Percentiles rank a stretch among this genome's conserved stretches.
These are phyloP conservation scores for Paramecium bursaria DNA, from an alignment of 73 alveolate species.

Conservation along the genomic window DNA sequence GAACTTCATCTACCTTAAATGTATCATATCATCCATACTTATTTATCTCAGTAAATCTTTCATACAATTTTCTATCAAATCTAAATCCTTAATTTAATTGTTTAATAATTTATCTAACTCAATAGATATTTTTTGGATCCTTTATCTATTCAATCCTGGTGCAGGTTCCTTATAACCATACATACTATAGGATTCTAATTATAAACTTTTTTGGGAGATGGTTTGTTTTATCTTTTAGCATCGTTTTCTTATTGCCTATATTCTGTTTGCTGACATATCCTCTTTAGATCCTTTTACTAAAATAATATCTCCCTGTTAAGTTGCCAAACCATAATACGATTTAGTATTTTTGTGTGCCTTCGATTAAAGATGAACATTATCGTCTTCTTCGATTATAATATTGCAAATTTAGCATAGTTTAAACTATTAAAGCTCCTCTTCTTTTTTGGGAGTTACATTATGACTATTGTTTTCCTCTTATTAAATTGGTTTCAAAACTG, in stretches of 20 bases:
- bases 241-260: conserved; percentile 39
- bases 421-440: conserved; percentile 25
- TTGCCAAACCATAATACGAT: conserved; percentile 8
- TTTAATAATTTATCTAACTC: conserved; percentile 23
- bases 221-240: conserved; percentile 38
- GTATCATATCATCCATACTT: conserved; percentile 6
- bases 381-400: conserved; percentile 19
- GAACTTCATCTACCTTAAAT: conserved; percentile 27
- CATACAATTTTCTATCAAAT: conserved; percentile 31
- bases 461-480: conserved; percentile 19
- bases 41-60: conserved; percentile 33
- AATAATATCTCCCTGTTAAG: neutral
- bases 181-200: conserved; percentile 28
- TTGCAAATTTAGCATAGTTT: conserved; percentile 51
- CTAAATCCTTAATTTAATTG: conserved; percentile 17
- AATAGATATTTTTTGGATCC: conserved; percentile 33
- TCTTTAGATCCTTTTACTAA: conserved; percentile 55
- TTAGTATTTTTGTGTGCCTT: conserved; percentile 39
- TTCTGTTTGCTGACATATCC: conserved; percentile 28
- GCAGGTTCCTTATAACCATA: conserved; percentile 52
- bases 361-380: conserved; percentile 1
- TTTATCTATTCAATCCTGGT: conserved; percentile 16
- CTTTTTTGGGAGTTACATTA: conserved; percentile 61
- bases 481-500: neutral
- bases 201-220: conserved; percentile 1